Base-by-base conservation (phyloP, 768 basidiomycete species). In the Collybia sp. region DNA sequence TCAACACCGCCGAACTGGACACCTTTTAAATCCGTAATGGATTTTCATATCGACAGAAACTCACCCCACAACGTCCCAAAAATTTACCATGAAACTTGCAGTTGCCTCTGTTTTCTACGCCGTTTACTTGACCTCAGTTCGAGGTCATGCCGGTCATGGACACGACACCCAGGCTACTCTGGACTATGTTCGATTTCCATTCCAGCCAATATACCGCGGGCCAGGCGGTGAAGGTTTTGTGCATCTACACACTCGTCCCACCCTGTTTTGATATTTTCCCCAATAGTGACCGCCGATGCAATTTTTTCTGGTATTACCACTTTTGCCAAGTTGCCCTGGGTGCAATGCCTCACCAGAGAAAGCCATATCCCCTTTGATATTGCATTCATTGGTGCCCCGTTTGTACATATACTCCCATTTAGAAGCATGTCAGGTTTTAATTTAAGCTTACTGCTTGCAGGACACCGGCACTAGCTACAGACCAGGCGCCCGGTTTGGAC, bases 311-410 rank as follows among this genome's bases (percentile, higher is more conserved):
- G 91, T 8, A 84, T 91, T 30, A 80, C 82, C 1, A 89, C 88
- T 2, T 94, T 93, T 59, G 91, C 92, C 13, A 91, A 77, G 62
- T 73, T 94, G n/a, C 88, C 88, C 19, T 91, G 86, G 79, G 75
- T 82, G 1, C 78, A 83, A 52, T 93, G 91, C 60, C 77, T 93
- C 42, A 80, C 80, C 36, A 75, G 75, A 51, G 79, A 85, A 45
- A 72, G 61, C 39, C 58, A 80, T 43, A 61, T 68, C 25, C 62
- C 73, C 1, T 83, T 88, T 53, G 92, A 94, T 62, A 83, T 94
- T 45, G 90, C 88, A 17, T 80, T 94, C 60, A 64, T 93, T 34
- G 91, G 85, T 25, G 85, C 84, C 34, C 85, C 85, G 1, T 88
- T 88, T 56, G 83, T 85, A 65, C 58, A 77, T 59, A 16, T 3